A percentile compares a stretch with the other conserved stretches of the same genome.
Evolutionary conservation across 208 protist genomes (phyloP).

Genomic region (Spongospora subterranea): DNA sequence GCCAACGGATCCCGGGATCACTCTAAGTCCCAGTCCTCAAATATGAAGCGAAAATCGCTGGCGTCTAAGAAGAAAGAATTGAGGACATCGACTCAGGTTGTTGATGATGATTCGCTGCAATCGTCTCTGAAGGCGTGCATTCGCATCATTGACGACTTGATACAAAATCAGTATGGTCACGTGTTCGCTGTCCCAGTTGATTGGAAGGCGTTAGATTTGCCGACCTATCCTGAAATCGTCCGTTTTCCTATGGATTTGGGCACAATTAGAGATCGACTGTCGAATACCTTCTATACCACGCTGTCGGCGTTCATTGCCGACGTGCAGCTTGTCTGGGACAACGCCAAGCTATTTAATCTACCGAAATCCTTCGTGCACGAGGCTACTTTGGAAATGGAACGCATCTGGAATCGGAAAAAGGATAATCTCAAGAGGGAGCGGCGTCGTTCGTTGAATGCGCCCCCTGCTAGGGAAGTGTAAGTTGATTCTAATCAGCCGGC

Average conservation of each 20-base stretch:
- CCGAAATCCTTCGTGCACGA: not conserved
- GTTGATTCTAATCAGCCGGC: not conserved
- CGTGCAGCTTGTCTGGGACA: constrained; percentile 63
- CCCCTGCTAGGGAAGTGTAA: not conserved
- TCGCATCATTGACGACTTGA: constrained; percentile 22
- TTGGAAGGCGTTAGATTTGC: constrained; percentile 71
- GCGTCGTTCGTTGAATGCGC: not conserved
- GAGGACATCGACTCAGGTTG: not conserved
- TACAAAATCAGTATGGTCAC: constrained; percentile 30
- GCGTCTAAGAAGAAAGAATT: not conserved
- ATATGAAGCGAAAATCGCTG: not conserved
- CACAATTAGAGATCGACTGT: constrained; percentile 66
- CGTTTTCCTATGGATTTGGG: constrained; percentile 81
- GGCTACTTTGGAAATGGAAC: constrained; percentile 41
- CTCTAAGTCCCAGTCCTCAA: not conserved
- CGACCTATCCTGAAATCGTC: constrained; percentile 78
- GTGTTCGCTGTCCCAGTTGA: constrained; percentile 77
- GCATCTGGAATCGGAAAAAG: not conserved
- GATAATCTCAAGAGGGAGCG: not conserved
- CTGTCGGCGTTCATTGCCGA: constrained; percentile 58
- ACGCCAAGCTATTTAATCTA: constrained; percentile 64
- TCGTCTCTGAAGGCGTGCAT: constrained; percentile 9
- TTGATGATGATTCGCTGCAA: not conserved
- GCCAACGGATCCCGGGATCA: not conserved
- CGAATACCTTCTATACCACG: constrained; percentile 23